Evolutionary conservation across 2,329 filamentous ascomycete genomes (phyloP).

Genomic region (Pestalotiopsis sp.): DNA sequence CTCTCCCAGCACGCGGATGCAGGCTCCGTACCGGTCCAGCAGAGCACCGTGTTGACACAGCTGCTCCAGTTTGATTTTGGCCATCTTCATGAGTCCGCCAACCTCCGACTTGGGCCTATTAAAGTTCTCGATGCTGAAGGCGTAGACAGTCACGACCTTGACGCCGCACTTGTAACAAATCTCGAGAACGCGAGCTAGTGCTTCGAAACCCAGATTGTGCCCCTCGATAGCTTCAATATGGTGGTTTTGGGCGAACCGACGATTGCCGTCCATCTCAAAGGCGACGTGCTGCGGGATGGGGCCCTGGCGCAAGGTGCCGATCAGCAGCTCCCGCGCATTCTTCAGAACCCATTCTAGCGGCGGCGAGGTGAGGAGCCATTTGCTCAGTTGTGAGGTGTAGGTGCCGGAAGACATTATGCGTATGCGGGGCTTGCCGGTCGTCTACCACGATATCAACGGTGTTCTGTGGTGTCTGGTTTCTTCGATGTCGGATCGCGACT

Average conservation of each 20-base stretch:
- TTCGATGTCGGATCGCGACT: not conserved
- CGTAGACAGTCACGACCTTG: constrained; percentile 95
- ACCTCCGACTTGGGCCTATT: constrained; percentile 96
- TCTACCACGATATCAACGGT: not conserved
- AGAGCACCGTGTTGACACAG: constrained; percentile 91
- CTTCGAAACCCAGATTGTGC: constrained; percentile 94
- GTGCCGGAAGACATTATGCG: not conserved
- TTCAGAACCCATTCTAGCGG: constrained; percentile 88
- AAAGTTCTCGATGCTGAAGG: constrained; percentile 99
- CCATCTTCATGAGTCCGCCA: constrained; percentile 95
- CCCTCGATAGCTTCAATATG: constrained; percentile 97
- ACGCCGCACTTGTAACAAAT: constrained; percentile 98
- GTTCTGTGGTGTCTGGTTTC: not conserved
- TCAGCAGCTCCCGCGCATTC: constrained; percentile 79
- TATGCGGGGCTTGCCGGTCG: not conserved
- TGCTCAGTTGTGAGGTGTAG: constrained; percentile 34
- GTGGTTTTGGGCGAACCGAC: constrained; percentile 86
- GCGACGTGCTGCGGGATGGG: constrained; percentile 93
- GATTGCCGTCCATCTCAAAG: constrained; percentile 99
- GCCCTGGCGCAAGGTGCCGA: constrained; percentile 86
- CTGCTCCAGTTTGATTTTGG: constrained; percentile 91
- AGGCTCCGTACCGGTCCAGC: constrained; percentile 88
- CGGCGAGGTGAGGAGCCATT: constrained; percentile 84
- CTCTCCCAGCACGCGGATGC: constrained; percentile 83
- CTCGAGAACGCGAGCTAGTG: constrained; percentile 88